Evolutionary conservation across 164 flowering plant genomes (phyloP).

Genomic region (Stephania yunnanensis): DNA sequence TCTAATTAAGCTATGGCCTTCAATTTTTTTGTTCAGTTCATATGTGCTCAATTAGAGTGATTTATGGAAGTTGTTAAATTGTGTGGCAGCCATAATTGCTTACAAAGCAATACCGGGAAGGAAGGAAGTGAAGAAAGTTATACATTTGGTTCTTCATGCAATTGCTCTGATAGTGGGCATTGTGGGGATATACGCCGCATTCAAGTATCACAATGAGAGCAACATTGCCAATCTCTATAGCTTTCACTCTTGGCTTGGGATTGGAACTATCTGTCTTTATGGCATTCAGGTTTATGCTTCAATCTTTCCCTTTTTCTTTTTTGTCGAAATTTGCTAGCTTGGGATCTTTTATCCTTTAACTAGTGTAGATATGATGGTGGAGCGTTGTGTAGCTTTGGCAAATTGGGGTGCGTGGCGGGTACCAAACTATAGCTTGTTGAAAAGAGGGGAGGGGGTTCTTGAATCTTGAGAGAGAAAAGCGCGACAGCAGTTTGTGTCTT

Average conservation of each 20-base stretch:
- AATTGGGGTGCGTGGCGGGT: too few species aligned
- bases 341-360: too few species aligned
- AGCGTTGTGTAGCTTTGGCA: too few species aligned
- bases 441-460: too few species aligned
- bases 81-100: slow-evolving; percentile 68
- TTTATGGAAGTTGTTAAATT: slow-evolving; percentile 5
- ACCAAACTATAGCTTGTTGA: too few species aligned
- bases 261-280: slow-evolving; percentile 62
- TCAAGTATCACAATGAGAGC: slow-evolving; percentile 83
- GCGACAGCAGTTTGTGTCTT: too few species aligned
- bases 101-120: slow-evolving; percentile 65
- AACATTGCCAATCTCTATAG: slow-evolving; percentile 80
- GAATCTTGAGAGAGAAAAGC: too few species aligned
- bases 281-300: slow-evolving; percentile 66
- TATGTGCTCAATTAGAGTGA: background rate
- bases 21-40: background rate
- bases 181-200: slow-evolving; percentile 68
- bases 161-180: slow-evolving; percentile 72
- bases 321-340: too few species aligned
- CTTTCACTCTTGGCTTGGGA: slow-evolving; percentile 93
- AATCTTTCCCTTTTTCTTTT: background rate
- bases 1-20: too few species aligned
- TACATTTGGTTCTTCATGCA: slow-evolving; percentile 73
- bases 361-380: too few species aligned
- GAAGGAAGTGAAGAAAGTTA: slow-evolving; percentile 67